Evolutionary conservation across 139 green algal species (phyloP).

Genomic region (Picochlorum sp.): DNA sequence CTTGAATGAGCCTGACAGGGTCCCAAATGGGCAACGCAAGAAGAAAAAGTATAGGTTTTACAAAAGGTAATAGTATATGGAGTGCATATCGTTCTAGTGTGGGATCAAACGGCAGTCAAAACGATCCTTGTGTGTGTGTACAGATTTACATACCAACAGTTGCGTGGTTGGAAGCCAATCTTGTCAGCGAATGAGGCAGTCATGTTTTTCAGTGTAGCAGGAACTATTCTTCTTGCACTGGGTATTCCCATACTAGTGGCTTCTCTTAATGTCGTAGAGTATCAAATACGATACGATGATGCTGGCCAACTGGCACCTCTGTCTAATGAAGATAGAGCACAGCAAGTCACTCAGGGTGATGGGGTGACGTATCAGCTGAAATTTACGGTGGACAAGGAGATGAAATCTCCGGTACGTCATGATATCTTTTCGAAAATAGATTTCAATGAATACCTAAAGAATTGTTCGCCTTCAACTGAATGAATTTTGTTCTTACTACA

Average conservation of each 20-base stretch:
- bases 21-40: no score
- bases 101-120: no score
- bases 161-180: constrained; percentile 26
- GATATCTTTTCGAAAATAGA: no score
- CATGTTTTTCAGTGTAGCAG: constrained; percentile 17
- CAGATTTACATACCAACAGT: constrained; percentile 26
- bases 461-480: background rate
- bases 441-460: no score
- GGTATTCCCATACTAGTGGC: constrained; percentile 33
- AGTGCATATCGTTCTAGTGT: no score
- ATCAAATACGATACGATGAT: constrained; percentile 25
- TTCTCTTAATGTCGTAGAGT: constrained; percentile 24
- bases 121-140: background rate
- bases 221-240: constrained; percentile 22
- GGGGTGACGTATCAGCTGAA: constrained; percentile 8
- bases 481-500: background rate
- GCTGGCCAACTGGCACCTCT: constrained; percentile 6
- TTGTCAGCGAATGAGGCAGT: constrained; percentile 19
- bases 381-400: constrained; percentile 12
- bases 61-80: no score
- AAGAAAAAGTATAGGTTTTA: no score
- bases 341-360: background rate
- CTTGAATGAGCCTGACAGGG: no score
- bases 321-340: background rate
- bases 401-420: constrained; percentile 36